Evolutionary conservation across 305 asterid species (phyloP), one percentile per base, ranked within the genome.

Genomic region (Fraxinus latifolia): DNA sequence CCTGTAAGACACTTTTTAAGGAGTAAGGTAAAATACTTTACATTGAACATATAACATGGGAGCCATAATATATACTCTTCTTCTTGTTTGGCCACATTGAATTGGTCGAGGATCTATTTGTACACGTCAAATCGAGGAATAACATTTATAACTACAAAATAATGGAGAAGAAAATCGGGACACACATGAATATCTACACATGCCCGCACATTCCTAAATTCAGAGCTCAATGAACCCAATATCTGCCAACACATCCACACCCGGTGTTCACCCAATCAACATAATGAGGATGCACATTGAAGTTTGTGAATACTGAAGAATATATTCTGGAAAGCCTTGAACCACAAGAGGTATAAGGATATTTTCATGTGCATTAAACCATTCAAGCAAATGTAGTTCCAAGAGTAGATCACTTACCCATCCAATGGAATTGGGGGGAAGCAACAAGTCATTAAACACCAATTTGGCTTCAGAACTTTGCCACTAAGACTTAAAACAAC

Each of bases 381-480:
- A 74, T 27, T 70, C 81, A 81, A 81, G 77, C 33, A 82, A 77
- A 81, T 27, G 78, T 19, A 80, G 21, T 78, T 85, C 76, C 77
- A 39, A 29, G 82, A 34, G 76, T 72, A 77, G 34, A 77, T n/a
- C 77, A 87, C 98, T 94, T 84, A 94, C 99, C 99, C 99, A 89
- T 96, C 99, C 84, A 96, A 83, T 74, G 95, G 92, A 90, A 93
- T 82, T 36, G 98, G 95, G 17, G 97, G 93, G 70, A 94, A 90
- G 87, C 98, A 96, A 72, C 99, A 94, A 60, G 99, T 96, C 98
- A 96, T 94, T 82, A 94, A 86, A 88, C 98, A 93, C 96, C 97
- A 94, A 84, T 88, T 96, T 79, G 94, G 94, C 95, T 93, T 94
- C 87, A 96, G 85, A 87, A 85, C 84, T 83, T 95, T 93, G 5